A percentile compares a stretch with the other conserved stretches of the same genome.
Evolutionary conservation across 2,329 filamentous ascomycete genomes (phyloP).

Genomic region (Ophiocordyceps australis): DNA sequence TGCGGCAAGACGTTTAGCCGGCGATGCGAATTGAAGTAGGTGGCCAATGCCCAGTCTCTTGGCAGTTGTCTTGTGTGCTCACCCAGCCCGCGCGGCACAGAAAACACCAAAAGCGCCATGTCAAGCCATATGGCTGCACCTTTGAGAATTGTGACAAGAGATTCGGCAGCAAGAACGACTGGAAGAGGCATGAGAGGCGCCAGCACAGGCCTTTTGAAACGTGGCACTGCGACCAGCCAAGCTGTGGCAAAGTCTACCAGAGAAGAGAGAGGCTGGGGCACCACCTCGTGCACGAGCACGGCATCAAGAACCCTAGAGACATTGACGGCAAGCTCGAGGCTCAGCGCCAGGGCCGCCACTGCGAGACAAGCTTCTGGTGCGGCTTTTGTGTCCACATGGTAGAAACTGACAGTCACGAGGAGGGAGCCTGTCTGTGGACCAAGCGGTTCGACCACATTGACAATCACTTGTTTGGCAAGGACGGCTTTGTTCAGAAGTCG

Average conservation of each 20-base stretch:
- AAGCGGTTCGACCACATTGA: slow-evolving; percentile 56
- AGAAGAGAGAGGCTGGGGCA: slow-evolving; percentile 37
- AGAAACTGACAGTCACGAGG: slow-evolving; percentile 22
- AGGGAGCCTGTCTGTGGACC: slow-evolving; percentile 31
- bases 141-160: slow-evolving; percentile 47
- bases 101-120: slow-evolving; percentile 73
- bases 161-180: slow-evolving; percentile 90
- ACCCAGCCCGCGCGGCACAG: slow-evolving; percentile 28
- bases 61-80: no score
- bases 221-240: slow-evolving; percentile 47
- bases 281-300: slow-evolving; percentile 40
- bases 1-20: slow-evolving; percentile 30
- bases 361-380: slow-evolving; percentile 62
- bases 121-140: slow-evolving; percentile 69
- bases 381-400: slow-evolving; percentile 55
- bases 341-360: slow-evolving; percentile 45
- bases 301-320: slow-evolving; percentile 9
- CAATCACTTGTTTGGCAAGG: slow-evolving; percentile 42
- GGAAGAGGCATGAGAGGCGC: slow-evolving; percentile 75
- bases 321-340: slow-evolving; percentile 26
- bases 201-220: slow-evolving; percentile 56
- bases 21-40: slow-evolving; percentile 39
- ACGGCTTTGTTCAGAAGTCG: slow-evolving; percentile 13
- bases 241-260: slow-evolving; percentile 41
- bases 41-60: not conserved